These are phyloP conservation scores for Cardiospermum halicacabum DNA, from an alignment of 345 rosid genomes.

Conservation along the genomic window DNA sequence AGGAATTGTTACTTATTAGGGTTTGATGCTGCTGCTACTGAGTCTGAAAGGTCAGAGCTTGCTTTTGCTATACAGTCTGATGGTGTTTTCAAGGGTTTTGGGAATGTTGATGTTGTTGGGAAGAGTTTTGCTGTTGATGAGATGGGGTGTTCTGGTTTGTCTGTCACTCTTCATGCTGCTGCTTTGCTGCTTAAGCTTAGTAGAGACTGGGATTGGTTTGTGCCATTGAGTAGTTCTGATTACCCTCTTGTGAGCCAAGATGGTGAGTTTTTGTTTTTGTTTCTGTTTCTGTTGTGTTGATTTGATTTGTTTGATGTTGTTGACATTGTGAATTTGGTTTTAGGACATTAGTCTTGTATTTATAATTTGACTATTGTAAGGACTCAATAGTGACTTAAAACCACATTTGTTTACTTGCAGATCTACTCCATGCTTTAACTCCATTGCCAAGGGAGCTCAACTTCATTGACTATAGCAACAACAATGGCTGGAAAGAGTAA, in stretches of 20 bases:
- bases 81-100: slow-evolving; percentile 16
- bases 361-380: too few species aligned
- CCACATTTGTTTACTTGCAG: slow-evolving; percentile 14
- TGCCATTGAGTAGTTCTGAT: slow-evolving; percentile 29
- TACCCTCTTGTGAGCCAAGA: slow-evolving; percentile 37
- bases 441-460: slow-evolving; percentile 37
- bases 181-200: slow-evolving; percentile 34
- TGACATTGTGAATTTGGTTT: neutral
- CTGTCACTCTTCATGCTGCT: slow-evolving; percentile 35
- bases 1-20: slow-evolving; percentile 34
- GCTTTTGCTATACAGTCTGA: slow-evolving; percentile 20
- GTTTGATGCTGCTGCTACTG: slow-evolving; percentile 24
- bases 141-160: slow-evolving; percentile 32
- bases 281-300: neutral
- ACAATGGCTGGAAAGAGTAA: slow-evolving; percentile 26
- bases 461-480: slow-evolving; percentile 18
- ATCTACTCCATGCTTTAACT: slow-evolving; percentile 34
- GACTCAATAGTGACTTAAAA: too few species aligned
- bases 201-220: slow-evolving; percentile 35
- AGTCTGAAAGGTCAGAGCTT: slow-evolving; percentile 19
- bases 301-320: neutral
- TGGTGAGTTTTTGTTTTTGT: neutral
- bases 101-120: slow-evolving; percentile 38
- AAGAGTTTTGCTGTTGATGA: slow-evolving; percentile 20
- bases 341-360: neutral